Percentiles rank a stretch among this genome's conserved stretches.
Evolutionary conservation across 805 yeast genomes (phyloP).

Genomic region (Candida chauliodis): DNA sequence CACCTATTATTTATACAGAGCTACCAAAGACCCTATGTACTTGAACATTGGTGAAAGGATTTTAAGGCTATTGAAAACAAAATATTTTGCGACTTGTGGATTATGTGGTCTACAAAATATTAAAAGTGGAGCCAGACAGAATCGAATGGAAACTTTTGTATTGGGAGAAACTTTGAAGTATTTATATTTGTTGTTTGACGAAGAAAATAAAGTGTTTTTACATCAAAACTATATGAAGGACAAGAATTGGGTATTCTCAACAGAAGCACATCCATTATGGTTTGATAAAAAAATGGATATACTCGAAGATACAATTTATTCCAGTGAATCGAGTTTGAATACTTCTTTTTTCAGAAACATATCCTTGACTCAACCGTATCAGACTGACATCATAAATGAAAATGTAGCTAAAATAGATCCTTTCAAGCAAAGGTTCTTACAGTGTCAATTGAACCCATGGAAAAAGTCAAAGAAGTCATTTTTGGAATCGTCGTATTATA

Average conservation of each 20-base stretch:
- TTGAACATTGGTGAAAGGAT: conserved; percentile 70
- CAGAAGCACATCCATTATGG: conserved; percentile 95
- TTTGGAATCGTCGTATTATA: conserved; percentile 35
- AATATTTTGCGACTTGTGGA: conserved; percentile 68
- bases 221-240: conserved; percentile 27
- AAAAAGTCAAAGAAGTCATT: conserved; percentile 13
- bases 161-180: conserved; percentile 85
- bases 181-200: conserved; percentile 75
- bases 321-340: conserved; percentile 6
- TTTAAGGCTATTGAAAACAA: conserved; percentile 49
- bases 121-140: conserved; percentile 56
- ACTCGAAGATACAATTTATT: conserved; percentile 2
- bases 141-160: conserved; percentile 90
- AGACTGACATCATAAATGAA: conserved; percentile 3
- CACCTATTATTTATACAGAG: conserved; percentile 75
- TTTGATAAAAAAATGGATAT: conserved; percentile 28
- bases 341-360: conserved; percentile 15
- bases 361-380: conserved; percentile 14
- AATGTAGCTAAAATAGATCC: conserved; percentile 15
- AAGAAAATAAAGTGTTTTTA: conserved; percentile 44
- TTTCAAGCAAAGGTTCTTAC: conserved; percentile 15
- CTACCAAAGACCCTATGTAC: conserved; percentile 83
- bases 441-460: conserved; percentile 32
- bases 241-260: conserved; percentile 64
- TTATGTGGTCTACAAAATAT: conserved; percentile 74